These are phyloP conservation scores for Prunus armeniaca DNA, from an alignment of 306 rosid genomes.

Conservation along the genomic window DNA sequence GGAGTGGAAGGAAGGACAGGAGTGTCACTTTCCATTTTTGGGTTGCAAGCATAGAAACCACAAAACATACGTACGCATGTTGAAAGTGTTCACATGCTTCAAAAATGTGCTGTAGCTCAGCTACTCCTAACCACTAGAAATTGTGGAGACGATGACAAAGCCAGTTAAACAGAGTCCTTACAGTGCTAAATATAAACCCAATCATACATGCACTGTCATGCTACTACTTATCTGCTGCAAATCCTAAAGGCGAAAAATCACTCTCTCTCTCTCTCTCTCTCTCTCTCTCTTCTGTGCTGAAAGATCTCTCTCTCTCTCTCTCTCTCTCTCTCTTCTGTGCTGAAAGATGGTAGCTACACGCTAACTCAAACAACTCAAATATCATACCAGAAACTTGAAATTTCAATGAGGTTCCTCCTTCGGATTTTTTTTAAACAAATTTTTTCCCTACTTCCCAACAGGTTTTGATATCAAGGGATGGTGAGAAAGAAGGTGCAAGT, in stretches of 20 bases:
- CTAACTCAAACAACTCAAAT: constrained; percentile 5
- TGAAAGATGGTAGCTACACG: constrained; percentile 50
- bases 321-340: background rate
- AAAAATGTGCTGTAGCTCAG: background rate
- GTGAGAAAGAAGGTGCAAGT: constrained; percentile 40
- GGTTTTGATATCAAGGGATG: constrained; percentile 54
- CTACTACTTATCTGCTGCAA: background rate
- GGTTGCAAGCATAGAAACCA: constrained; percentile 29
- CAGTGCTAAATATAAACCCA: constrained; percentile 13
- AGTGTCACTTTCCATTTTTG: constrained; percentile 29
- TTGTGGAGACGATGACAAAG: constrained; percentile 31
- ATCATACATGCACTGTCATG: constrained; percentile 14
- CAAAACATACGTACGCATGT: constrained; percentile 20
- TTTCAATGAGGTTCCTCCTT: background rate
- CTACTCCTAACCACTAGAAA: constrained; percentile 26
- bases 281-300: background rate
- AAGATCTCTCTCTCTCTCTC: no score
- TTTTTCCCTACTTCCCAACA: constrained; percentile 17
- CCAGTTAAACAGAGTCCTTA: background rate
- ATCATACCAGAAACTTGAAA: background rate
- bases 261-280: background rate
- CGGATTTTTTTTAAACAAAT: background rate
- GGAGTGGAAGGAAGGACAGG: constrained; percentile 10
- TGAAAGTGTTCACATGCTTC: constrained; percentile 17
- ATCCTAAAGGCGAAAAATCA: background rate